A percentile compares a stretch with the other conserved stretches of the same genome.
These are phyloP conservation scores for Madurella mycetomatis DNA, from an alignment of 2,329 filamentous ascomycete species.

Conservation along the genomic window DNA sequence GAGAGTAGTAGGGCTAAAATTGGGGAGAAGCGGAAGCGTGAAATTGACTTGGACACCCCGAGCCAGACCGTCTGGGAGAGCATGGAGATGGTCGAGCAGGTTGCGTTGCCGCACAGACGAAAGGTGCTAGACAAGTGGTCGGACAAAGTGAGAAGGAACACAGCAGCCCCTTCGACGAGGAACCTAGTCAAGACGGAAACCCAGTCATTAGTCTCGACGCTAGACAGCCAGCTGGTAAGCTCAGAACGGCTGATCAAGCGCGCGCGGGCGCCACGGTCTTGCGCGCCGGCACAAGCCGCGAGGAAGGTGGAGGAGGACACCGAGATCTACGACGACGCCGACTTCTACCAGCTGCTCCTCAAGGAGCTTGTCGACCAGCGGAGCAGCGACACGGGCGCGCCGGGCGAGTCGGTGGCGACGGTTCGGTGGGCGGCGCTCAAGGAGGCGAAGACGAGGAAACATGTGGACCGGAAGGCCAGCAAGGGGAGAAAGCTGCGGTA, in stretches of 20 bases:
- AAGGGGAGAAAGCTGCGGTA: constrained; percentile 94
- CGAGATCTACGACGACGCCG: constrained; percentile 82
- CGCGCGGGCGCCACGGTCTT: constrained; percentile 68
- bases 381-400: constrained; percentile 58
- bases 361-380: constrained; percentile 92
- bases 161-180: constrained; percentile 51
- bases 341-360: constrained; percentile 90
- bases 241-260: constrained; percentile 64
- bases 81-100: constrained; percentile 62
- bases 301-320: constrained; percentile 53
- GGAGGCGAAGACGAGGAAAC: constrained; percentile 74
- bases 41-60: constrained; percentile 50
- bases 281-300: constrained; percentile 65
- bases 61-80: constrained; percentile 67
- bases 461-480: constrained; percentile 88
- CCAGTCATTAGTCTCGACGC: constrained; percentile 61
- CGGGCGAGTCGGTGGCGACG: constrained; percentile 44
- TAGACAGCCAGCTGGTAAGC: constrained; percentile 64
- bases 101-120: constrained; percentile 58
- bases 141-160: constrained; percentile 63
- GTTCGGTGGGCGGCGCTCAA: constrained; percentile 64
- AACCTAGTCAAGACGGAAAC: constrained; percentile 50
- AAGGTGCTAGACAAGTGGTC: constrained; percentile 87
- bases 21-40: constrained; percentile 59
- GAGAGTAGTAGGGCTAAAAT: constrained; percentile 39